Evolutionary conservation across 345 rosid genomes (phyloP), one percentile per base, ranked within the genome.

Genomic region (Eucalyptus lansdowneana): DNA sequence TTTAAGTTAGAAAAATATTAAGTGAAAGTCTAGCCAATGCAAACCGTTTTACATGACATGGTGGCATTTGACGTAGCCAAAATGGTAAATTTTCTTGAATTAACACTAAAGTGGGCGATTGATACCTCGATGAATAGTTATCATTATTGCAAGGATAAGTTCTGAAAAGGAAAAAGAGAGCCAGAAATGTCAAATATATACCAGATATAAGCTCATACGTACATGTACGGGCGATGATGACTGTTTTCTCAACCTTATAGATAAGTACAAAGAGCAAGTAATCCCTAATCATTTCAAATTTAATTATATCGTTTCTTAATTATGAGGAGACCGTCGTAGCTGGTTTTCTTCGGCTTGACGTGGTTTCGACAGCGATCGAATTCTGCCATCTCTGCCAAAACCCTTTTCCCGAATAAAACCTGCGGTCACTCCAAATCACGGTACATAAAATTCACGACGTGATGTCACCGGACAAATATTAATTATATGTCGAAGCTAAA

Each of bases 1-100:
- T 65, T 14, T n/a, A 65, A 65, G 19, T 1, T 2, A 7, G 21
- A 65, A 65, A 65, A 62, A 62, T 6, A 16, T 14, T 3, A 9
- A 29, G 69, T 29, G 34, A 6, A 62, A 13, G 8, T 62, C 16
- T 29, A 13, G 8, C n/a, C 34, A 62, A 14, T 3, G 0, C 8
- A 27, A 29, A 29, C 5, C 17, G 0, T 6, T 9, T 4, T 62
- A 62, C 16, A 2, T 13, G 31, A 12, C 3, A 25, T 3, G 31
- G 8, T 12, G 31, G 9, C 37, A 65, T n/a, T 9, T 4, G 40
- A 65, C 0, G 0, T 7, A 8, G 19, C 7, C 10, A 7, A 2
- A 14, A 7, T 7, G 3, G 6, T n/a, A 0, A 65, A n/a, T n/a
- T 65, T 14, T 14, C 2, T 65, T n/a, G 76, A 65, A n/a, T n/a